Base-by-base conservation (phyloP, 1,284 basidiomycete species). In the Chalciporus sp. region DNA sequence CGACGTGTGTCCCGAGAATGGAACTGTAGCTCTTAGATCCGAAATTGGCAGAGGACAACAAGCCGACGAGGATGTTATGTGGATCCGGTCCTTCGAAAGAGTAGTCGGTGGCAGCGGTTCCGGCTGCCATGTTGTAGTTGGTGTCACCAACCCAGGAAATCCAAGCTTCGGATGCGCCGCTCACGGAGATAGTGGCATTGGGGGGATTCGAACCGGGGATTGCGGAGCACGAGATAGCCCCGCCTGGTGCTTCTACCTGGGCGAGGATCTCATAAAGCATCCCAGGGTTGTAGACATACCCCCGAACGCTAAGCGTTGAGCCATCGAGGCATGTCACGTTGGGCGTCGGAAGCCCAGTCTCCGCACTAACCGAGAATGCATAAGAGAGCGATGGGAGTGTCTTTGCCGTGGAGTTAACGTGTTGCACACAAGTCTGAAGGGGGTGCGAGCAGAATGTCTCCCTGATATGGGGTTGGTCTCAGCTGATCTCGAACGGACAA, bases 401-500 rank as follows among this genome's bases (percentile, higher is more conserved):
- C 4, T 40, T 37, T 45, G 64, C 28, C 47, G 75, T 74, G 29
- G 74, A 70, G 47, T 74, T 76, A 41, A 80, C 62, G 60, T 84
- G 82, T 61, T 87, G 82, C 3, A 79, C 68, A 59, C 86, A 89
- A 39, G 84, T 78, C 59, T 76, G 72, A 1, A 76, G 74, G 1
- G 86, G 83, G 63, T 88, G 73, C 4, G 87, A 88, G 63, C 88
- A 90, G 59, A 90, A 87, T 1, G 83, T 79, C 53, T 85, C 81
- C 6, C 88, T 88, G 44, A 47, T 16, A 29, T 4, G 19, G 19
- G 33, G 27, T 53, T 28, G 54, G 42, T 46, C 23, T 23, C 33
- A 48, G 31, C 11, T 20, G 14, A 3, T 33, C 14, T 31, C 39
- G 46, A 19, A 6, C 26, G n/a, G 23, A n/a, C 50, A 39, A n/a